phyloP scores from a whole-genome alignment of 495 filamentous ascomycete species.

The Symbiotaphrina buchneri region DNA sequence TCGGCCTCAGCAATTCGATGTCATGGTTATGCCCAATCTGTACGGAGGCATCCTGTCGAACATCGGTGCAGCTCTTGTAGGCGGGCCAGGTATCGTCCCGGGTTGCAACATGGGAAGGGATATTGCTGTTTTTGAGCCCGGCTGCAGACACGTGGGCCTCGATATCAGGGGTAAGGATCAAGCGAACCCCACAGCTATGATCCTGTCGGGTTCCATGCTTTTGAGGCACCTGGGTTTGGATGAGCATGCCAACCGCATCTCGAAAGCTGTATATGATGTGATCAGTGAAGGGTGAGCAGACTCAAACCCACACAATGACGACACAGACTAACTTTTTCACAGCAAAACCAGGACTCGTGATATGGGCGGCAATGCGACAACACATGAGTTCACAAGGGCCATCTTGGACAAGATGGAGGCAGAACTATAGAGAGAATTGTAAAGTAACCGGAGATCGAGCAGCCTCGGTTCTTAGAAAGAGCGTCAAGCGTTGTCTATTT shows the following conservation, averaged over 20 bases:
- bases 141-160: conserved; percentile 93
- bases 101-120: conserved; percentile 99
- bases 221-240: conserved; percentile 89
- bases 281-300: conserved; percentile 85
- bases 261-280: conserved; percentile 89
- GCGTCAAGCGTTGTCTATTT: too few species aligned
- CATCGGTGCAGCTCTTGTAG: conserved; percentile 95
- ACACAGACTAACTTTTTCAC: neutral
- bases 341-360: conserved; percentile 75
- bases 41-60: conserved; percentile 98
- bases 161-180: conserved; percentile 99
- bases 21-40: conserved; percentile 99
- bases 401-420: conserved; percentile 85
- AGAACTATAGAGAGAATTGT: conserved; percentile 7
- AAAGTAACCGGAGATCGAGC: too few species aligned
- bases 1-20: conserved; percentile 91
- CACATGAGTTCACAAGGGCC: conserved; percentile 85
- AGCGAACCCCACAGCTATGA: conserved; percentile 89
- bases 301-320: too few species aligned
- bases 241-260: conserved; percentile 94
- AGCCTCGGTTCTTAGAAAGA: too few species aligned
- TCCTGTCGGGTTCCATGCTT: conserved; percentile 90
- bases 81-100: conserved; percentile 89
- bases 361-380: conserved; percentile 79
- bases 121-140: conserved; percentile 95